Conservation (phyloP, 1,284 basidiomycete genomes). For the Veloporphyrellus conicus region DNA sequence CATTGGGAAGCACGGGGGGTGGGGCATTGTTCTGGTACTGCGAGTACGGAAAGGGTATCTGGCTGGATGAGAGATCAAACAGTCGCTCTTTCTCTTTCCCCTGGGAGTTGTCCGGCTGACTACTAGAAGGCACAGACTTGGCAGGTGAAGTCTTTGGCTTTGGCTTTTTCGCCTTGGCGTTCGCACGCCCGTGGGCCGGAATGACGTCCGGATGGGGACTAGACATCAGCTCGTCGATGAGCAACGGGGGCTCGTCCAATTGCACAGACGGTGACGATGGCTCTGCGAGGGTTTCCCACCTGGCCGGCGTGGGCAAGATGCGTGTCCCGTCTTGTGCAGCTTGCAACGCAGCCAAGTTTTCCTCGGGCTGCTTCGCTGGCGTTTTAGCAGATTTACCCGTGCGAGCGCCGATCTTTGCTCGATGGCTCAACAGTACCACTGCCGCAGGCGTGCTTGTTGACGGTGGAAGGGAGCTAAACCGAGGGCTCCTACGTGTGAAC, state of each 20-base stretch:
- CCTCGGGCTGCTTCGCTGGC: conserved; percentile 11
- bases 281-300: conserved; percentile 28
- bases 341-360: background rate
- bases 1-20: background rate
- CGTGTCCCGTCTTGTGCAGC: background rate
- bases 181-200: background rate
- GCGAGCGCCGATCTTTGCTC: background rate
- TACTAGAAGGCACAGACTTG: background rate
- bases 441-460: conserved; percentile 9
- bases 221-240: conserved; percentile 39
- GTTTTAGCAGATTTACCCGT: conserved; percentile 9
- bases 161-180: background rate
- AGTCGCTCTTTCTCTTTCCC: conserved; percentile 32
- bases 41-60: conserved; percentile 45
- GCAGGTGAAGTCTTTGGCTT: background rate
- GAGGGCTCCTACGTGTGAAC: conserved; percentile 14
- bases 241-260: conserved; percentile 20
- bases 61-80: conserved; percentile 44
- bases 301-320: conserved; percentile 7
- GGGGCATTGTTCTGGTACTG: conserved; percentile 32
- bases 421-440: conserved; percentile 2
- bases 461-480: conserved; percentile 6
- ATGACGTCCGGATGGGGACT: conserved; percentile 23
- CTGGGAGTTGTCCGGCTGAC: conserved; percentile 3
- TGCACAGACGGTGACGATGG: conserved; percentile 20